These are phyloP conservation scores for Cryptococcus sp. DNA, from an alignment of 1,284 basidiomycete species.

Conservation along the genomic window DNA sequence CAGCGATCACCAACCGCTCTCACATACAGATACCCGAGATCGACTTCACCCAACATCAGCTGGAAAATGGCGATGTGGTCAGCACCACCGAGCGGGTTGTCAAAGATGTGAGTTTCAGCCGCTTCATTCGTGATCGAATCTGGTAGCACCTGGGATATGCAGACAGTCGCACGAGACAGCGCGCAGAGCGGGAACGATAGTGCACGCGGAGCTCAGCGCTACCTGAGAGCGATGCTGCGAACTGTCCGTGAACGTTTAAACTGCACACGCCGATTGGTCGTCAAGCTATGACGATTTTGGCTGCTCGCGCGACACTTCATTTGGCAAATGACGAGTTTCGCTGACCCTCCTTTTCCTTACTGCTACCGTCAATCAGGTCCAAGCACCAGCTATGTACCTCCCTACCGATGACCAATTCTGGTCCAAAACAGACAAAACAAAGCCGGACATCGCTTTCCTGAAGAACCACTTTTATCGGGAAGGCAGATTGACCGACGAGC, in stretches of 20 bases:
- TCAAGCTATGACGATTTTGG: not conserved
- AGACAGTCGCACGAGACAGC: not conserved
- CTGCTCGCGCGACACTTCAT: not conserved
- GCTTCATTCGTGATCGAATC: not conserved
- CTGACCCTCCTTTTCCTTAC: not conserved
- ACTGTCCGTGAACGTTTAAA: not conserved
- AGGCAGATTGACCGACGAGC: conserved; percentile 85
- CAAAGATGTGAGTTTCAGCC: conserved; percentile 51
- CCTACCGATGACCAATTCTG: conserved; percentile 95
- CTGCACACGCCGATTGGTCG: not conserved
- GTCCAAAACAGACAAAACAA: conserved; percentile 74
- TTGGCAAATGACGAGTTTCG: too few species aligned
- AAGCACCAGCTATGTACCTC: conserved; percentile 89
- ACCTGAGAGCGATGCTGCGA: not conserved
- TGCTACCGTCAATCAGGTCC: conserved; percentile 62
- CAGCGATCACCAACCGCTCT: conserved; percentile 44
- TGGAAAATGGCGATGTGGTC: conserved; percentile 83
- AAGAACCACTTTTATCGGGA: conserved; percentile 99
- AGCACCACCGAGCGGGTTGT: conserved; percentile 58
- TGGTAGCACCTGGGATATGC: not conserved
- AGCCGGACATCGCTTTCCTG: conserved; percentile 94
- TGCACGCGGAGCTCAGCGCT: not conserved
- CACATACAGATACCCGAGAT: conserved; percentile 64
- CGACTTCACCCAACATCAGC: conserved; percentile 84
- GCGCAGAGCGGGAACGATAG: not conserved